Base-by-base conservation (phyloP, 164 flowering plant genomes). In the Umbellularia californica region DNA sequence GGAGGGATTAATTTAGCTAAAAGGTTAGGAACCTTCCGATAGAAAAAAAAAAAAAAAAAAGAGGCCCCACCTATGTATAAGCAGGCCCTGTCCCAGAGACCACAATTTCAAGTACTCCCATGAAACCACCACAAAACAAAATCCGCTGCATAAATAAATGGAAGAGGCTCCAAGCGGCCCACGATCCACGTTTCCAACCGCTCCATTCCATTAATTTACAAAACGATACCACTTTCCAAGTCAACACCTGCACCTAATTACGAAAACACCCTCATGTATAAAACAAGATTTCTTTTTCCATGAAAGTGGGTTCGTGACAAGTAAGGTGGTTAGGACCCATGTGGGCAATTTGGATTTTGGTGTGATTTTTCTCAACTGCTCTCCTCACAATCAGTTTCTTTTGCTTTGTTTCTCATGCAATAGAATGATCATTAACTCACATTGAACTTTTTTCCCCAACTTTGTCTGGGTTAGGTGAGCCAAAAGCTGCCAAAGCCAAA, bases 151-250 rank as follows among this genome's bases (percentile, higher is more conserved):
- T 23, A 60, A 65, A n/a, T 23, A 60, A 65, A 65, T 65, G 68
- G 6, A 5, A 12, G 15, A 65, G 68, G 68, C 35, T 65, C 68
- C 68, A 27, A 25, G 27, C 33, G 27, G 47, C 11, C 33, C 68
- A 24, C 35, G 68, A 65, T 14, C 68, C 68, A 27, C 68, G 68
- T 65, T 65, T 65, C 68, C 24, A 24, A 65, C 27, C 68, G 68
- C 68, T 65, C 68, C 35, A 19, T 19, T 23, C 64, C n/a, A 19
- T 60, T 19, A 60, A 20, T 60, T 60, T 41, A 41, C 47, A 23
- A 60, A 60, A 20, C 11, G 64, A 20, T 60, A 14, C 64, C 10
- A 60, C 64, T 60, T 60, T 60, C 64, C 9, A 5, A 60, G 64
- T 20, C 62, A 58, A 58, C 62, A 64, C 3, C 22, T 19, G 22